A percentile compares a stretch with the other conserved stretches of the same genome.
These are phyloP conservation scores for Oropetium thomaeum DNA, from an alignment of 176 grass and related monocot genomes.

Conservation along the genomic window DNA sequence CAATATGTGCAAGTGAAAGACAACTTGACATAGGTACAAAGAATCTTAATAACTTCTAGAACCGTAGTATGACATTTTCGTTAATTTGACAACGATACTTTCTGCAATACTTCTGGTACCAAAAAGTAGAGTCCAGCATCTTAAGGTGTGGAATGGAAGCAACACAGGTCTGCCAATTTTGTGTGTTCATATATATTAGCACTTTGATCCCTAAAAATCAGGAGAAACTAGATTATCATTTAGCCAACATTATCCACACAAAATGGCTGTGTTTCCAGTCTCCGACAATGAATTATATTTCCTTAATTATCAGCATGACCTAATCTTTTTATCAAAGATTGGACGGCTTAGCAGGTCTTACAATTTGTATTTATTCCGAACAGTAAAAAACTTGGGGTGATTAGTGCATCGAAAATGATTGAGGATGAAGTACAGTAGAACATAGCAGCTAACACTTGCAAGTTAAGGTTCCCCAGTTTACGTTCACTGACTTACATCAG, in stretches of 20 bases:
- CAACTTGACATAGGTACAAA: neutral
- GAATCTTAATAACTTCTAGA: neutral
- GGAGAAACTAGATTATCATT: neutral
- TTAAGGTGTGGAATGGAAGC: too few species aligned
- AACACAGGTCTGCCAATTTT: neutral
- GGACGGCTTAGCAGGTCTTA: neutral
- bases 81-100: neutral
- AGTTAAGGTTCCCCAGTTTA: neutral
- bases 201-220: neutral
- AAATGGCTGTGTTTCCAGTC: neutral
- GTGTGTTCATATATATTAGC: neutral
- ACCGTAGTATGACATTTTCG: neutral
- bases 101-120: neutral
- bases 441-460: neutral
- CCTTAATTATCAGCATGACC: neutral
- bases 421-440: neutral
- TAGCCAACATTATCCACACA: neutral
- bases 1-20: neutral
- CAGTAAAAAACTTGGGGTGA: neutral
- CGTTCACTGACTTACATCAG: neutral
- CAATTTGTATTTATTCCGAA: neutral
- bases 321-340: neutral
- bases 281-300: neutral
- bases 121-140: neutral
- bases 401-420: conserved; percentile 8